Evolutionary conservation across 495 filamentous ascomycete species (phyloP).

Genomic region (Talaromyces adpressus): DNA sequence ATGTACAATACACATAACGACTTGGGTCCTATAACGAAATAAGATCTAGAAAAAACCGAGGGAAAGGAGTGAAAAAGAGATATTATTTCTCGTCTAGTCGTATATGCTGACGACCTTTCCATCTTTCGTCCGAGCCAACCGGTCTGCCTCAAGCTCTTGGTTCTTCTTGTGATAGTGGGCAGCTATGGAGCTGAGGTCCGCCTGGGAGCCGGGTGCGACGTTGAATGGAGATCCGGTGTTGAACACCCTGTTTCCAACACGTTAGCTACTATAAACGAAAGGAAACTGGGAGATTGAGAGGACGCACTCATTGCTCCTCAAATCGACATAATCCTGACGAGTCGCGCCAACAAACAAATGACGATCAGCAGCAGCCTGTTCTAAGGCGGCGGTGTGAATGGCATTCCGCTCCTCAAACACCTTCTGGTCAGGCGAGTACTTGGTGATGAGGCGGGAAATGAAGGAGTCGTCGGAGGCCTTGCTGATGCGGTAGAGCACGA

Average conservation of each 20-base stretch:
- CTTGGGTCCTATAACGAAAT: slow-evolving; percentile 17
- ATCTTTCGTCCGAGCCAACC: slow-evolving; percentile 35
- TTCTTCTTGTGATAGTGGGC: slow-evolving; percentile 57
- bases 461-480: slow-evolving; percentile 40
- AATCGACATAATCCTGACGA: slow-evolving; percentile 35
- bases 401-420: slow-evolving; percentile 53
- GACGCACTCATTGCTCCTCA: slow-evolving; percentile 67
- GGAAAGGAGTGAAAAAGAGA: background rate
- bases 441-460: slow-evolving; percentile 51
- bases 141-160: slow-evolving; percentile 43
- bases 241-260: slow-evolving; percentile 39
- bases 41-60: slow-evolving; percentile 13
- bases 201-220: slow-evolving; percentile 52
- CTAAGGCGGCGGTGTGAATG: slow-evolving; percentile 55
- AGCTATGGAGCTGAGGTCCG: slow-evolving; percentile 53
- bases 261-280: too few species aligned
- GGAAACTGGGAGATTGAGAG: too few species aligned
- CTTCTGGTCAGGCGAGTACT: slow-evolving; percentile 41
- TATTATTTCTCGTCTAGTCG: slow-evolving; percentile 20
- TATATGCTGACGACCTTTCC: slow-evolving; percentile 37
- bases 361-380: slow-evolving; percentile 63
- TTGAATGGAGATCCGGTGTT: slow-evolving; percentile 57
- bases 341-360: slow-evolving; percentile 55
- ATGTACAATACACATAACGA: slow-evolving; percentile 13
- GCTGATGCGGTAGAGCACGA: slow-evolving; percentile 48